phyloP scores from a whole-genome alignment of 2,329 filamentous ascomycete genomes.

The Botrytis tulipae region DNA sequence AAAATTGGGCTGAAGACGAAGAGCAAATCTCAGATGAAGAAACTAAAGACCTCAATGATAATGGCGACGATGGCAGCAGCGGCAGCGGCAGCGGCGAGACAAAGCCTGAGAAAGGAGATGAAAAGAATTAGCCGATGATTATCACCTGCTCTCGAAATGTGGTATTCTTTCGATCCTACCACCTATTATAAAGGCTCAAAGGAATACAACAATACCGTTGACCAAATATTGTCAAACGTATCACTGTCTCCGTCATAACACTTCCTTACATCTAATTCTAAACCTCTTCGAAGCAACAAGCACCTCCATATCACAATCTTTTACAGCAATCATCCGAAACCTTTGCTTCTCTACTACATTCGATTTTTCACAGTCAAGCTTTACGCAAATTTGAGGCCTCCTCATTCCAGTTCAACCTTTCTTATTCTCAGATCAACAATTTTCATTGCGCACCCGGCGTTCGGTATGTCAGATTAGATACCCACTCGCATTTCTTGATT shows the following conservation, averaged over 20 bases:
- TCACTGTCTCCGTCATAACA: background rate
- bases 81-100: background rate
- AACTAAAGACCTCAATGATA: background rate
- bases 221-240: background rate
- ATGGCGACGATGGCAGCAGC: background rate
- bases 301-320: background rate
- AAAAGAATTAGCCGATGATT: background rate
- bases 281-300: background rate
- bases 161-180: background rate
- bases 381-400: background rate
- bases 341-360: too few species aligned
- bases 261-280: too few species aligned
- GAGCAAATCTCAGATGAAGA: constrained; percentile 17
- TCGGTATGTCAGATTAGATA: background rate
- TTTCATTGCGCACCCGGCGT: background rate
- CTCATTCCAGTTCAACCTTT: background rate
- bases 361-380: background rate
- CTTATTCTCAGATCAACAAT: background rate
- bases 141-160: too few species aligned
- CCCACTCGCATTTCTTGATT: background rate
- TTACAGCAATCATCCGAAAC: background rate
- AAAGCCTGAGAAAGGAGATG: background rate
- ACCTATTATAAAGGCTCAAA: background rate
- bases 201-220: background rate
- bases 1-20: constrained; percentile 27